A percentile compares a stretch with the other conserved stretches of the same genome.
Conservation (phyloP, 2,329 filamentous ascomycete species). For the Aulographum hederae region DNA sequence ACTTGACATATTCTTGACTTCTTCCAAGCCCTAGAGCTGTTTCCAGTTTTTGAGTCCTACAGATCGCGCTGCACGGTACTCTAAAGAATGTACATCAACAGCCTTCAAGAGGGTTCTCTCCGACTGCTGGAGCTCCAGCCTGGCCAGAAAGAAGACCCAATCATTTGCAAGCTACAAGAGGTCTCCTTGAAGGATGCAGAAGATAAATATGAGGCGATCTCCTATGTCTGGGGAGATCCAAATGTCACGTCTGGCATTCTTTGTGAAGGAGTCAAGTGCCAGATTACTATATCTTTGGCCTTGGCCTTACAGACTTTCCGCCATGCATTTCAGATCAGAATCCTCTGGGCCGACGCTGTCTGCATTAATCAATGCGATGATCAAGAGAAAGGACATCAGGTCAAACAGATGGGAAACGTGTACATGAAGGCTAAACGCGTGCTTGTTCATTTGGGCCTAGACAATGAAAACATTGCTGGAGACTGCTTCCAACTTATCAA, state of each 20-base stretch:
- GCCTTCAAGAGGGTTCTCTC: too few relatives aligned
- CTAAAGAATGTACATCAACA: too few relatives aligned
- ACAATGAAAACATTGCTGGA: background rate
- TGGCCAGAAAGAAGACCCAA: conserved; percentile 1
- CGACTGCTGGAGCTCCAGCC: conserved; percentile 3
- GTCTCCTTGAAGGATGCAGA: background rate
- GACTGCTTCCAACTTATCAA: background rate
- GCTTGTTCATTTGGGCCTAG: background rate
- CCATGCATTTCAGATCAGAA: too few relatives aligned
- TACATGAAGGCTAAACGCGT: background rate
- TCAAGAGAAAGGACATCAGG: background rate
- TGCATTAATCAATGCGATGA: background rate
- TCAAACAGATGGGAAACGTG: background rate
- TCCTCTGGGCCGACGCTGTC: too few relatives aligned
- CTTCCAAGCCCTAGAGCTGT: too few relatives aligned
- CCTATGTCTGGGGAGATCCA: conserved; percentile 3
- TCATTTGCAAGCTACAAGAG: conserved; percentile 1
- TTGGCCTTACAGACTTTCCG: too few relatives aligned
- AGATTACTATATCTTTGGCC: conserved; percentile 2
- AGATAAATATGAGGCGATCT: conserved; percentile 2
- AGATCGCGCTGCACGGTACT: too few relatives aligned
- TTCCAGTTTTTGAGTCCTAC: too few relatives aligned
- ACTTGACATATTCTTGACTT: too few relatives aligned
- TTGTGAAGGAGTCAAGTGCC: conserved; percentile 1
- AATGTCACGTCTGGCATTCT: conserved; percentile 1